Evolutionary conservation across 176 grass and related monocot species (phyloP), one percentile per base, ranked within the genome.

Genomic region (Bothriochloa decipiens): DNA sequence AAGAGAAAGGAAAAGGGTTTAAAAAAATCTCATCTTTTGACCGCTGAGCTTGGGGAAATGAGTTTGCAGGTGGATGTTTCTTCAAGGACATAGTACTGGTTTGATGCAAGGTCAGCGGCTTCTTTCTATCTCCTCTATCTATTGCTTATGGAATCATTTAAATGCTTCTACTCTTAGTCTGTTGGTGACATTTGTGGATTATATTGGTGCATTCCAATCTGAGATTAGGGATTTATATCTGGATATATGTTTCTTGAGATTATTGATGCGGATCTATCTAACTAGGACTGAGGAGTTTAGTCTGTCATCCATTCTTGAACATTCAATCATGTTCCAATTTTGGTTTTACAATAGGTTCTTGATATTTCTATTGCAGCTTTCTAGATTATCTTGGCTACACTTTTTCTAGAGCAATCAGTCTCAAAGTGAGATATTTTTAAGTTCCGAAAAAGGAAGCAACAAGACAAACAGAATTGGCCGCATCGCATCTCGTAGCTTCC

Each of bases 181-280:
- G 49, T 65, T 79, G 28, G 7, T 17, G 8, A 33, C 52, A 7
- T 43, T 23, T 74, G 23, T 33, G 75, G 26, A 68, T 35, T 84
- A 5, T 71, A 39, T 39, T 70, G 49, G 27, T 14, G 28, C 58
- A 39, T 81, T 75, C 23, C 40, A 5, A 63, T 62, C 70, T 81
- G 63, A 76, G 64, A 53, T 82, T 86, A 85, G 29, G 62, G 64
- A 79, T 77, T 71, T 53, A 26, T 26, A 62, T 43, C 25, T 32
- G 17, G 27, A 74, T 85, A 64, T 71, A 60, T 72, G 29, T 25
- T 76, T 26, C 53, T 66, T 80, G 53, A n/a, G 32, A 20, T 55
- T 63, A 26, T 68, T 70, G 65, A 50, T 45, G 50, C 70, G 52
- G 83, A 89, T 89, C 87, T 81, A 89, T 89, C 87, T 76, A 65